Evolutionary conservation across 306 rosid species (phyloP), one percentile per base, ranked within the genome.

Genomic region (Lotus japonicus): DNA sequence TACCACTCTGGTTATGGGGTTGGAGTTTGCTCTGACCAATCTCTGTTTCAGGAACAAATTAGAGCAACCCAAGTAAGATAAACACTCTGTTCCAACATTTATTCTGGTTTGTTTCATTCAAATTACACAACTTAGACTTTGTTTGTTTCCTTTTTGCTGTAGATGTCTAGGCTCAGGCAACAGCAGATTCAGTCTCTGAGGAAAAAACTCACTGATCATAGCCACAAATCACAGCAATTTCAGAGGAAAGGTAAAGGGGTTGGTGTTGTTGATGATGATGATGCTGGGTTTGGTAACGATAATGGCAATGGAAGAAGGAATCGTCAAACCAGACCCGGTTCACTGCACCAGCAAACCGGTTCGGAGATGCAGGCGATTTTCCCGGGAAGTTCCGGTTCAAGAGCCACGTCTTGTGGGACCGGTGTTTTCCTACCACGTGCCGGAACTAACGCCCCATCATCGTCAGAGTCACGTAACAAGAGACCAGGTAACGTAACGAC

Each of bases 371-470:
- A 41, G 35, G 61, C 73, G 5, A 33, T 55, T 66, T 86, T 72
- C n/a, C 64, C 46, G 1, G 81, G 66, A 1, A 53, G 64, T 19
- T 75, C 81, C 38, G 77, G 76, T 39, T 66, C 85, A 0, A 75
- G 66, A 66, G 61, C 19, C 7, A 74, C 83, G 5, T 82, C 85
- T 0, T 45, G 76, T 42, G 98, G 98, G 11, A 92, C 98, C 0
- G 98, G 98, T 13, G 96, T 92, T 1, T 92, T 90, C 87, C 72
- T 92, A 77, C 85, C 85, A 35, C 77, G 85, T 70, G 67, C 71
- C 13, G 49, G 41, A 36, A 88, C 84, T 2, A 44, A 3, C 16
- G 15, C 61, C 15, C 70, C 48, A 1, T 31, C 7, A 31, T 31
- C 11, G 11, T 62, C 58, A 2, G 57, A 70, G 23, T 54, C 81